These are phyloP conservation scores for Penicilliopsis zonata DNA, from an alignment of 495 filamentous ascomycete species.

Conservation along the genomic window DNA sequence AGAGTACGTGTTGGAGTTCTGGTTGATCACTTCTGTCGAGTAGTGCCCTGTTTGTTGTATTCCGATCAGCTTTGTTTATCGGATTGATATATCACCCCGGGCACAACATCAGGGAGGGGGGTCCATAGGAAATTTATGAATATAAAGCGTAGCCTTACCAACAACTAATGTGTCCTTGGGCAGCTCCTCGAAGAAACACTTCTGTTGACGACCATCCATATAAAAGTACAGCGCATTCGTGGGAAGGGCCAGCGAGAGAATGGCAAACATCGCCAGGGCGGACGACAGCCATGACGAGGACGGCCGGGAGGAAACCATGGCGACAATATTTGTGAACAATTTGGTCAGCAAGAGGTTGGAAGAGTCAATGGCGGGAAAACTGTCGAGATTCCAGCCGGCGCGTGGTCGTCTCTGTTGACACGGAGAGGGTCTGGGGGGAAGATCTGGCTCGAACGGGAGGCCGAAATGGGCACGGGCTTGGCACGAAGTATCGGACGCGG, in stretches of 20 bases:
- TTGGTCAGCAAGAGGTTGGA: too few relatives aligned
- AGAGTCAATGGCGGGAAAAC: slow-evolving; percentile 1
- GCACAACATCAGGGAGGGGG: neutral
- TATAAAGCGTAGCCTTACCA: slow-evolving; percentile 35
- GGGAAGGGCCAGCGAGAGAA: slow-evolving; percentile 39
- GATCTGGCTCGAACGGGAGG: slow-evolving; percentile 7
- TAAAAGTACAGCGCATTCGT: slow-evolving; percentile 89
- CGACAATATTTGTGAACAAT: slow-evolving; percentile 1
- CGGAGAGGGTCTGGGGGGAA: slow-evolving; percentile 5
- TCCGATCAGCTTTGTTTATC: slow-evolving; percentile 1
- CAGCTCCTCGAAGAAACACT: slow-evolving; percentile 96
- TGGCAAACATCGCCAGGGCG: slow-evolving; percentile 20
- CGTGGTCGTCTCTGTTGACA: slow-evolving; percentile 1
- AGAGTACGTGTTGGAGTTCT: slow-evolving; percentile 45
- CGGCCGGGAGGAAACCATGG: slow-evolving; percentile 23
- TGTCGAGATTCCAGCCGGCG: too few relatives aligned
- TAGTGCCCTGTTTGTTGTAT: slow-evolving; percentile 51
- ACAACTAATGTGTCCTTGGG: slow-evolving; percentile 96
- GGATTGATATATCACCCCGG: too few relatives aligned
- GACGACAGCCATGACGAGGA: slow-evolving; percentile 30
- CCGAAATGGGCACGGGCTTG: neutral
- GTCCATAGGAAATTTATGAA: neutral
- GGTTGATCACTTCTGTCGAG: slow-evolving; percentile 67
- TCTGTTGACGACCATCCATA: slow-evolving; percentile 60
- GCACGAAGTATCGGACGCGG: neutral